phyloP scores from a whole-genome alignment of 2,329 filamentous ascomycete genomes.

The Metarhizium rileyi region DNA sequence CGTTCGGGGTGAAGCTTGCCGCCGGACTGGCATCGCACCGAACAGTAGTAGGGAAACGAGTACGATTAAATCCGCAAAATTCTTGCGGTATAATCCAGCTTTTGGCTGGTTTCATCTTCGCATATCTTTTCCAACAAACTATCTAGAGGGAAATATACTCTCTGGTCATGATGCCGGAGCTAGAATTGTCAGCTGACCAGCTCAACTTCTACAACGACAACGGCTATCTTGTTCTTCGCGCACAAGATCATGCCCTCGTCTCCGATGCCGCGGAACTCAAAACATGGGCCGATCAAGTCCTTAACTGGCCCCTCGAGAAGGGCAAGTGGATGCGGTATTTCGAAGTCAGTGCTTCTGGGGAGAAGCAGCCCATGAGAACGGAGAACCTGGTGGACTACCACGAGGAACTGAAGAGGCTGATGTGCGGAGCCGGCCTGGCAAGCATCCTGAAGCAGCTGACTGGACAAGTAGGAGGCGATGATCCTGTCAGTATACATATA shows the following conservation, averaged over 20 bases:
- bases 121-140: too few relatives aligned
- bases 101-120: too few relatives aligned
- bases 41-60: too few relatives aligned
- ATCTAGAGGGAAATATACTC: too few relatives aligned
- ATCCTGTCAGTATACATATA: too few relatives aligned
- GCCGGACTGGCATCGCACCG: too few relatives aligned
- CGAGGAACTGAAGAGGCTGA: background rate
- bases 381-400: constrained; percentile 4
- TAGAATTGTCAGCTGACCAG: background rate
- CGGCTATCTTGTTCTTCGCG: constrained; percentile 4
- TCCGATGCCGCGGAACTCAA: constrained; percentile 1
- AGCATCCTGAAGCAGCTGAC: constrained; percentile 2
- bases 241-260: background rate
- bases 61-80: too few relatives aligned
- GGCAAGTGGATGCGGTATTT: constrained; percentile 5
- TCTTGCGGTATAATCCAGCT: too few relatives aligned
- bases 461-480: background rate
- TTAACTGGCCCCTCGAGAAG: constrained; percentile 4
- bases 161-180: background rate
- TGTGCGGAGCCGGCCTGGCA: background rate
- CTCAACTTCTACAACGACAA: constrained; percentile 2
- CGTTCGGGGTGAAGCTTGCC: too few relatives aligned
- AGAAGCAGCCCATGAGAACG: constrained; percentile 2
- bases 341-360: constrained; percentile 1
- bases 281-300: constrained; percentile 2